Evolutionary conservation across 345 rosid genomes (phyloP).

Genomic region (Eucalyptus microcorys): DNA sequence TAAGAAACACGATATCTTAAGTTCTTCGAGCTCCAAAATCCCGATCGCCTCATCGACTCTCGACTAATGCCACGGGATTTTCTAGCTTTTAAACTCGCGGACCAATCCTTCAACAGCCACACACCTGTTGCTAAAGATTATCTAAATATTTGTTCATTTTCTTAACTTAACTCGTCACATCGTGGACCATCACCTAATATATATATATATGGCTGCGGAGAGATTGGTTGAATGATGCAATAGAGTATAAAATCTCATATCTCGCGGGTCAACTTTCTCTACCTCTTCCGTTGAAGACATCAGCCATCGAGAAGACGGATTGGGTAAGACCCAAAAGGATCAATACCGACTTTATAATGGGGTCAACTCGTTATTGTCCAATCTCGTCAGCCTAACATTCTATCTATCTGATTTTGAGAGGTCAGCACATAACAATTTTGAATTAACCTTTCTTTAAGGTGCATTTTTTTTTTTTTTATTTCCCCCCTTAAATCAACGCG

Average conservation of each 20-base stretch:
- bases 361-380: background rate
- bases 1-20: background rate
- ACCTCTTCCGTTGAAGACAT: background rate
- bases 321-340: background rate
- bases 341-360: background rate
- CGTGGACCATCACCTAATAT: background rate
- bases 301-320: background rate
- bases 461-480: background rate
- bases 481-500: background rate
- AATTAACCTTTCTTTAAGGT: background rate
- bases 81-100: background rate
- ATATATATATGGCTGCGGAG: background rate
- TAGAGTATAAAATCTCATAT: background rate
- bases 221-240: background rate
- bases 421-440: background rate
- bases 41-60: background rate
- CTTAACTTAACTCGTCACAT: background rate
- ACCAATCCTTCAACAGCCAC: background rate
- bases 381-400: background rate
- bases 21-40: background rate
- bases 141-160: background rate
- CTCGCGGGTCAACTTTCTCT: background rate
- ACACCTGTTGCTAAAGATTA: background rate
- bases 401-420: background rate
- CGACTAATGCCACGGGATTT: background rate